Evolutionary conservation across 345 rosid genomes (phyloP).

Genomic region (Eucalyptus pumila): DNA sequence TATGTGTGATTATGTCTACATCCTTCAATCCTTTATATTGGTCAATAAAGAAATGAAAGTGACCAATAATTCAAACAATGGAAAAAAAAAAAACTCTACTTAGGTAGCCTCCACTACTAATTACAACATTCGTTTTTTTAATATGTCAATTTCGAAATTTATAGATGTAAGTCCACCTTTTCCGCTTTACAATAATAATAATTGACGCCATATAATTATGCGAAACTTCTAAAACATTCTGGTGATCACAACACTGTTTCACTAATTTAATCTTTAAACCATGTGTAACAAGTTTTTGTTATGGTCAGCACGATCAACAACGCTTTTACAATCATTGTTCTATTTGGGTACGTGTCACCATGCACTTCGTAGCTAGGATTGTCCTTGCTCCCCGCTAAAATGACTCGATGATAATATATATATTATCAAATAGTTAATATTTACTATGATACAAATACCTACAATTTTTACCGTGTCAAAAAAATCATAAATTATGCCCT

Average conservation of each 20-base stretch:
- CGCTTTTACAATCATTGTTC: background rate
- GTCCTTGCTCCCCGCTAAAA: background rate
- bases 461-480: background rate
- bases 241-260: background rate
- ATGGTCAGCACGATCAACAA: background rate
- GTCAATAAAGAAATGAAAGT: background rate
- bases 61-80: background rate
- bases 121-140: background rate
- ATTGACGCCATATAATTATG: background rate
- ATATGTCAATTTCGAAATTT: background rate
- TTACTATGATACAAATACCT: rapidly evolving
- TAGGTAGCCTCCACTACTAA: background rate
- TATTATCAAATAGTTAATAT: background rate
- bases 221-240: background rate
- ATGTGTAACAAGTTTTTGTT: background rate
- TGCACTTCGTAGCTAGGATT: background rate
- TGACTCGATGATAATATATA: background rate
- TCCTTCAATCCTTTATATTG: background rate
- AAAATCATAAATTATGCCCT: background rate
- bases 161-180: background rate
- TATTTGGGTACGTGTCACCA: background rate
- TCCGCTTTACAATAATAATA: background rate
- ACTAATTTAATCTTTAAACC: background rate
- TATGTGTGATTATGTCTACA: background rate
- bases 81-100: background rate